phyloP scores from a whole-genome alignment of 352 stramenopile species.

The Phytophthora ohioensis region DNA sequence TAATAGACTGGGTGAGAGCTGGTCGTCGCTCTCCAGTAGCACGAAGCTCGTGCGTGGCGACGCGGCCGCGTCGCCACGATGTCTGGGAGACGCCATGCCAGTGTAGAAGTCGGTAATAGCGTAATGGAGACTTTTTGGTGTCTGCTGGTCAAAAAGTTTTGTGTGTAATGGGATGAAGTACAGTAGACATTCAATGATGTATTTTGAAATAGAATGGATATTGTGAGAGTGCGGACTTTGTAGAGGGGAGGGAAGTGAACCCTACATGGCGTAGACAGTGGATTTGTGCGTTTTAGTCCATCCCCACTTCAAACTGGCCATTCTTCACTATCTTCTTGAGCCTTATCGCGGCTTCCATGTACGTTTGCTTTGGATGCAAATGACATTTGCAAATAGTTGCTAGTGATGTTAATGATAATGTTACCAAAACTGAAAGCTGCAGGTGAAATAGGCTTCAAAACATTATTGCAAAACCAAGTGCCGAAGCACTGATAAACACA shows the following conservation, averaged over 20 bases:
- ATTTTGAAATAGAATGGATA: background rate
- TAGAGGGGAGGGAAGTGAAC: conserved; percentile 5
- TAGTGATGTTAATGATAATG: too few species aligned
- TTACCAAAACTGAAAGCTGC: too few species aligned
- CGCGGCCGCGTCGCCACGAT: conserved; percentile 11
- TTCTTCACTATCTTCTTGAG: background rate
- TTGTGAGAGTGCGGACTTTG: conserved; percentile 26
- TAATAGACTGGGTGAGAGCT: conserved; percentile 33
- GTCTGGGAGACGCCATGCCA: conserved; percentile 26
- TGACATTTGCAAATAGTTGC: too few species aligned
- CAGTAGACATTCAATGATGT: conserved; percentile 14
- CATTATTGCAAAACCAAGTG: conserved; percentile 12
- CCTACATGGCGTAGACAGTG: conserved; percentile 8
- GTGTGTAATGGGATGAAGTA: conserved; percentile 15
- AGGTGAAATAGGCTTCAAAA: background rate
- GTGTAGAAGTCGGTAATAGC: background rate
- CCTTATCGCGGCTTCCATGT: background rate
- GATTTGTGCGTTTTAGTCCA: conserved; percentile 8
- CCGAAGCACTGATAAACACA: conserved; percentile 16
- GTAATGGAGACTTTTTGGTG: conserved; percentile 16
- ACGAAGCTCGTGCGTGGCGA: conserved; percentile 73
- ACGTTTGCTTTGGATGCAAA: background rate
- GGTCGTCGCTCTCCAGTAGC: conserved; percentile 57
- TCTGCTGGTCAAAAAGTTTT: conserved; percentile 29
- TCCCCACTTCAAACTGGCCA: conserved; percentile 33